Percentiles rank a stretch among this genome's conserved stretches.
Conservation (phyloP, 2,329 filamentous ascomycete genomes). For the Apiospora saccharicola region DNA sequence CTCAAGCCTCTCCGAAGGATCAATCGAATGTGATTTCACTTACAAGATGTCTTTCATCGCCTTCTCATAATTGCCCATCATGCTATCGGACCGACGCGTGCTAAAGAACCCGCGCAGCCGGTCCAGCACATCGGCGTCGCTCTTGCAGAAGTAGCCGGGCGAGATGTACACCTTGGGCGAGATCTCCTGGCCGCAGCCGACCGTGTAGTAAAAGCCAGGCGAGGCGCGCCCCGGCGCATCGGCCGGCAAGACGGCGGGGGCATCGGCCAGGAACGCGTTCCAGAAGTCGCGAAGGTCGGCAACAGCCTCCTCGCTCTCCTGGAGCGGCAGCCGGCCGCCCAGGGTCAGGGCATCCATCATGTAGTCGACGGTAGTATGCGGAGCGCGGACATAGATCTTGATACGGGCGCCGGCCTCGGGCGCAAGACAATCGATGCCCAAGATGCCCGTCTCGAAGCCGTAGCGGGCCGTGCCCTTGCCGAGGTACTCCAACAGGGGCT, state of each 20-base stretch:
- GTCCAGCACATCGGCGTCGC: conserved; percentile 23
- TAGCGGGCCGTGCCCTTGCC: conserved; percentile 21
- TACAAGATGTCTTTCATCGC: conserved; percentile 21
- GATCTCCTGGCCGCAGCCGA: conserved; percentile 19
- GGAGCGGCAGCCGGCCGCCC: conserved; percentile 1
- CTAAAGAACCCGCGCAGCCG: conserved; percentile 22
- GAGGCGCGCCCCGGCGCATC: conserved; percentile 19
- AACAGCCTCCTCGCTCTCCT: background rate
- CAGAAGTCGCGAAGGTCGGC: conserved; percentile 23
- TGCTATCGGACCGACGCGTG: conserved; percentile 11
- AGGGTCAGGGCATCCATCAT: conserved; percentile 21
- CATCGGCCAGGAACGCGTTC: conserved; percentile 22
- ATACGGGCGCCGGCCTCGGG: conserved; percentile 15
- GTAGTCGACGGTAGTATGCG: conserved; percentile 21
- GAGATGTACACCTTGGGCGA: conserved; percentile 24
- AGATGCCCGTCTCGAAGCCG: conserved; percentile 22
- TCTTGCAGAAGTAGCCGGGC: conserved; percentile 24
- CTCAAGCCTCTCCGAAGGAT: background rate
- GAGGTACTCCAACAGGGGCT: conserved; percentile 11
- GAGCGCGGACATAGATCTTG: conserved; percentile 23
- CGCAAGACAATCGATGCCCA: conserved; percentile 19
- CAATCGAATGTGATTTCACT: background rate
- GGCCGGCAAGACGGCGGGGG: conserved; percentile 7
- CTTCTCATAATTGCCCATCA: conserved; percentile 23
- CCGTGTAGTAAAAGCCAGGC: conserved; percentile 22